A percentile compares a stretch with the other conserved stretches of the same genome.
phyloP scores from a whole-genome alignment of 805 yeast species.

The Metschnikowia baotianmanensis region DNA sequence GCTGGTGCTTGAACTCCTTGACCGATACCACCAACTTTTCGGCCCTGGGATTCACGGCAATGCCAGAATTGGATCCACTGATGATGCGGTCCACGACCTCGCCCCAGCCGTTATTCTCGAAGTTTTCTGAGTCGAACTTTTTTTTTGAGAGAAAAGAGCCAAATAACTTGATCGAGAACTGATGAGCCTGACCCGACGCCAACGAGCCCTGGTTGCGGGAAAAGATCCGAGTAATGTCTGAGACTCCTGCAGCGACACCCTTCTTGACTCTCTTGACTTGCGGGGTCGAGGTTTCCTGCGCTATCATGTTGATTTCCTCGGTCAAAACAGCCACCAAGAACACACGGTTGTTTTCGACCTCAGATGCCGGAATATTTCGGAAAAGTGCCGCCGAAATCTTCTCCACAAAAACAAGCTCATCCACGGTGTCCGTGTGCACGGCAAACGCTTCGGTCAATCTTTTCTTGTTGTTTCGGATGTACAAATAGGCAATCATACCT shows the following conservation, averaged over 20 bases:
- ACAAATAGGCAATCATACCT: conserved; percentile 71
- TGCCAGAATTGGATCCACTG: conserved; percentile 68
- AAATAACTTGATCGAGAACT: conserved; percentile 66
- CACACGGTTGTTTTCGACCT: conserved; percentile 60
- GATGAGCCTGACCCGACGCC: conserved; percentile 62
- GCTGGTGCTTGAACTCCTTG: conserved; percentile 64
- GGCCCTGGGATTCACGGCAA: conserved; percentile 80
- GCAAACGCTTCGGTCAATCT: conserved; percentile 79
- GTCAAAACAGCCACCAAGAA: conserved; percentile 75
- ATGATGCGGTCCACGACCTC: conserved; percentile 76
- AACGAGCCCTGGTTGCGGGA: conserved; percentile 60
- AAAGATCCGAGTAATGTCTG: conserved; percentile 78
- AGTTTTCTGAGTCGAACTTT: conserved; percentile 21
- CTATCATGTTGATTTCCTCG: conserved; percentile 56
- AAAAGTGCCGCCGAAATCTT: conserved; percentile 78
- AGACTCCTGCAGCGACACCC: conserved; percentile 87
- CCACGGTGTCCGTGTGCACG: conserved; percentile 57
- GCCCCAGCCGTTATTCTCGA: conserved; percentile 80
- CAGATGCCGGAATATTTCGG: conserved; percentile 68
- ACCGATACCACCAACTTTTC: conserved; percentile 66
- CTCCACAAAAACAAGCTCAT: conserved; percentile 55
- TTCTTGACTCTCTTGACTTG: conserved; percentile 52
- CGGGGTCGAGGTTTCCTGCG: conserved; percentile 28
- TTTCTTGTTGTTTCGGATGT: conserved; percentile 59
- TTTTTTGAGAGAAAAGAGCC: conserved; percentile 60